phyloP scores from a whole-genome alignment of 1,139 yeast genomes.

The Lizanozyma gosingica region DNA sequence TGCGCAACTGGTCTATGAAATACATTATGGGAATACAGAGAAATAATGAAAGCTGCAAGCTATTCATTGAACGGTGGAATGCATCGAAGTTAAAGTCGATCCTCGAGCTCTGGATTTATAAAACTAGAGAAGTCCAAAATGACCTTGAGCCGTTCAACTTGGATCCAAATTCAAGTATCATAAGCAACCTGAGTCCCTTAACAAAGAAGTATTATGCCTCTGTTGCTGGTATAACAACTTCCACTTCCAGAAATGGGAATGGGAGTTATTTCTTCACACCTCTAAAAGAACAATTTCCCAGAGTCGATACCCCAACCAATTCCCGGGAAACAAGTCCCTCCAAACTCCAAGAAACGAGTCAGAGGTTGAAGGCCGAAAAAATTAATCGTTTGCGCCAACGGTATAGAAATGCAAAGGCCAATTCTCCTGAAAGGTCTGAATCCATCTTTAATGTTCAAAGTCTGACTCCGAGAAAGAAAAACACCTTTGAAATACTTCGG shows the following conservation, averaged over 20 bases:
- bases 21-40: conserved; percentile 24
- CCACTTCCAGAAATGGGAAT: conserved; percentile 2
- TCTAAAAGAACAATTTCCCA: conserved; percentile 17
- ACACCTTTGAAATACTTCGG: no score
- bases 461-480: not conserved
- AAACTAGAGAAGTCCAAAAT: conserved; percentile 9
- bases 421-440: conserved; percentile 3
- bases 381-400: conserved; percentile 27
- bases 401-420: conserved; percentile 21
- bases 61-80: conserved; percentile 28
- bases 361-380: conserved; percentile 24
- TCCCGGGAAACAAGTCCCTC: conserved; percentile 25
- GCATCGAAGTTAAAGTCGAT: conserved; percentile 18
- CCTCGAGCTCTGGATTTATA: conserved; percentile 30
- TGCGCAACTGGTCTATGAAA: conserved; percentile 34
- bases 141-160: conserved; percentile 10
- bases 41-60: conserved; percentile 28
- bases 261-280: conserved; percentile 27
- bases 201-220: not conserved
- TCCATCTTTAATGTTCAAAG: not conserved
- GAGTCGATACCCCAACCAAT: conserved; percentile 17
- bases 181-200: conserved; percentile 12
- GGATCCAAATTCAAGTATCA: conserved; percentile 12
- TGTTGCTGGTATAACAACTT: not conserved
- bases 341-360: conserved; percentile 31